Conservation (phyloP, 176 grass and related monocot genomes). For the Paspalum notatum region DNA sequence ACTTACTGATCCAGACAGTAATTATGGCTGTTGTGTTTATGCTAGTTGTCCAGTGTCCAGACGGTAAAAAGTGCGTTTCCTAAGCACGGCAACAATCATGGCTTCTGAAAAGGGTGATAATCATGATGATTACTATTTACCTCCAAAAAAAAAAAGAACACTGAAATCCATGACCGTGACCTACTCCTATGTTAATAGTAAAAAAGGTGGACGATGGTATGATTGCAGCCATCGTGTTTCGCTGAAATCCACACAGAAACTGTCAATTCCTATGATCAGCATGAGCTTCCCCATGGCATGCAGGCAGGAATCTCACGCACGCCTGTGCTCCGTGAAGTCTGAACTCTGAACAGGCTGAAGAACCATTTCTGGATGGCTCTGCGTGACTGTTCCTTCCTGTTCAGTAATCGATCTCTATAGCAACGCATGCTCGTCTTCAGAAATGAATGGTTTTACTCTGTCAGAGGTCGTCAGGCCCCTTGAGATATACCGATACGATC, state of each 20-base stretch:
- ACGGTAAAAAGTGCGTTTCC: not conserved
- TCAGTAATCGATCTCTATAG: not conserved
- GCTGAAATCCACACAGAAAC: conserved; percentile 30
- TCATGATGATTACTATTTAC: conserved; percentile 38
- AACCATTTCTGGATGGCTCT: too few species aligned
- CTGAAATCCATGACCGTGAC: conserved; percentile 40
- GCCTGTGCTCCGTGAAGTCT: not conserved
- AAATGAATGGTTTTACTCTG: not conserved
- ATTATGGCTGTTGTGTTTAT: too few species aligned
- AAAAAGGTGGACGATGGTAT: conserved; percentile 1
- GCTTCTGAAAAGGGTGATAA: not conserved
- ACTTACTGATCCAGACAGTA: too few species aligned
- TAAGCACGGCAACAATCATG: not conserved
- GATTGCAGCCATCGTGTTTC: not conserved
- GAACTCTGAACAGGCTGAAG: too few species aligned
- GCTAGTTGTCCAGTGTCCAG: not conserved
- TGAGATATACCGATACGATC: too few species aligned
- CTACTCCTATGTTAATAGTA: conserved; percentile 11
- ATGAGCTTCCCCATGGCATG: not conserved
- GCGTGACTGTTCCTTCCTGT: too few species aligned
- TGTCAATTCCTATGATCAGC: not conserved
- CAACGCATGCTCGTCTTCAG: not conserved
- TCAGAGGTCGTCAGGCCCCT: not conserved
- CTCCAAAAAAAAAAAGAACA: conserved; percentile 18
- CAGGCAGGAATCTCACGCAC: not conserved